Base-by-base conservation (phyloP, 2,329 filamentous ascomycete genomes). In the Pseudocercospora pini-densiflorae region DNA sequence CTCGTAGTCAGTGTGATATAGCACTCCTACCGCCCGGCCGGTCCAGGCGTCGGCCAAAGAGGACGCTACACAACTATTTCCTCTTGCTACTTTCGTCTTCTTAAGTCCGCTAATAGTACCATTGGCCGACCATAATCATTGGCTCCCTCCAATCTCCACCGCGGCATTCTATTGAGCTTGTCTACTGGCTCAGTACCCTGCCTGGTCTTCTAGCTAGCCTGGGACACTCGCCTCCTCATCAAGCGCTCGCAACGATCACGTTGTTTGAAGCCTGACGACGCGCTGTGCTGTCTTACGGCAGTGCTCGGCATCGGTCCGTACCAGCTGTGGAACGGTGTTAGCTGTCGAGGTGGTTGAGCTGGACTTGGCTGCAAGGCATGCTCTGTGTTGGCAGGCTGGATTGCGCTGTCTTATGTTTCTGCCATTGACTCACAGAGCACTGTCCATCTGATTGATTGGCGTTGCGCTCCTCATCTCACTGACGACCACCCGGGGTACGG, bases 81-180 rank as follows among this genome's bases (percentile, higher is more conserved):
- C 49, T 49, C 16, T 57, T 67, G 19, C 59, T 47, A 57, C 51
- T 40, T 57, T 60, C 45, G 45, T 53, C 47, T 53, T 57, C 27
- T 36, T 21, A 33, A 61, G 45, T 59, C 59, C 62, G 60, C 55
- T 54, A 24, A 66, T 65, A 29, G 59, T 67, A 45, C 65, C 67
- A 71, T 72, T 72, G 70, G 70, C 60, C 60, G 65, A 40, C 40
- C 36, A 60, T 60, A 59, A 66, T 67, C 63, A 63, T 55, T 63
- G 36, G 57, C 62, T 61, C 66, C 58, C 47, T 66, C 65, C 69
- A 65, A 66, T 67, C 62, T 61, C 63, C 54, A 63, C 63, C 57
- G 53, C 53, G 62, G 60, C 65, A 65, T 65, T 61, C 55, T 65
- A 61, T 43, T 47, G 29, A 53, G 62, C 29, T 59, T 61, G 64